Evolutionary conservation across 257 asterid species (phyloP).

Genomic region (Linderniella brevidens): DNA sequence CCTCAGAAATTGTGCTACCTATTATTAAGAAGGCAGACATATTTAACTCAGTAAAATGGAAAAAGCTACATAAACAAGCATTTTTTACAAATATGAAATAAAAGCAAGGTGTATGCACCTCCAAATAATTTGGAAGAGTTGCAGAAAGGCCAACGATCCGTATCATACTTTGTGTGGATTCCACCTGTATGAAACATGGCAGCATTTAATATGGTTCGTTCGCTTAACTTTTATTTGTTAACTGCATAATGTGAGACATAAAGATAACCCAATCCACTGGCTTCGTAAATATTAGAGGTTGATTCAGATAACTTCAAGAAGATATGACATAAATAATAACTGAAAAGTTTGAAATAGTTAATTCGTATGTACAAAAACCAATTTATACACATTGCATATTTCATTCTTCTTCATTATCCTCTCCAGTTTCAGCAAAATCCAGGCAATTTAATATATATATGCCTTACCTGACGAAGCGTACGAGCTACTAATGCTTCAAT

Average conservation of each 20-base stretch:
- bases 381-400: no score
- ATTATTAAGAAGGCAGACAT: constrained; percentile 8
- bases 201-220: constrained; percentile 8
- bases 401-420: no score
- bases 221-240: not conserved
- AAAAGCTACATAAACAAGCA: no score
- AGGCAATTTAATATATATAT: not conserved
- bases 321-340: no score
- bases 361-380: no score
- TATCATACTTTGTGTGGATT: constrained; percentile 95
- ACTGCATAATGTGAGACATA: not conserved
- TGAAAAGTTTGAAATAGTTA: no score
- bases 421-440: not conserved
- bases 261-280: no score
- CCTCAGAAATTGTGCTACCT: constrained; percentile 97
- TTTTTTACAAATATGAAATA: not conserved
- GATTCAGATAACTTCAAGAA: no score
- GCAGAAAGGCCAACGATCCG: constrained; percentile 99
- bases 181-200: constrained; percentile 52
- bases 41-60: not conserved
- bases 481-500: constrained; percentile 99
- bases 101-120: constrained; percentile 26
- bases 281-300: no score
- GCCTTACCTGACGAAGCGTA: constrained; percentile 87
- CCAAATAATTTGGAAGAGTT: constrained; percentile 85